Evolutionary conservation across 371 early-diverging fungal genomes (phyloP), one percentile per base, ranked within the genome.

Genomic region (Amoeboaphelidium occidentale): DNA sequence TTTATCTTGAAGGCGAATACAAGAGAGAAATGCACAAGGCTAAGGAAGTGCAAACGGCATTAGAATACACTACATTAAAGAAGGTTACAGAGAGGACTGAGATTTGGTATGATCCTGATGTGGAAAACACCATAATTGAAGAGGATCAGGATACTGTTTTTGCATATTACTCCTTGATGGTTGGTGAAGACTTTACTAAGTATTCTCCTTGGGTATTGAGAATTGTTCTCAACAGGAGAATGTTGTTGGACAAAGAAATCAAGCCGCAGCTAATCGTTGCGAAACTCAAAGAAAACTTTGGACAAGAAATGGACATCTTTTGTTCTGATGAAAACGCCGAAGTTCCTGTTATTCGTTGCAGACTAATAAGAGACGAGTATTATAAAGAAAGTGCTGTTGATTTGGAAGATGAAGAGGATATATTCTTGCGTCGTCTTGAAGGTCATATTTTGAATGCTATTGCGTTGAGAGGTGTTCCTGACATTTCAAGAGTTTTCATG

Each of bases 81-180:
- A 75, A 80, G 55, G 69, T 97, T 13, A 84, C 90, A 12, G 61
- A 75, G 10, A 65, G 68, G 20, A 78, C 91, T 3, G 89, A 96
- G 70, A 91, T 98, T 55, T 80, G 82, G 63, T 99, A 97, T 62
- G 99, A 99, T 58, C 98, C 98, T 2, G 84, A 85, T 50, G 81
- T 86, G 23, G 66, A 50, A 32, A 69, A 78, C 53, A 81, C 94
- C 2, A 67, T 79, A 49, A 82, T 88, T 54, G 82, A 80, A 53
- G 85, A 85, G 55, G 99, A 98, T 68, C 70, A 66, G 49, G 92
- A 94, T 44, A 84, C 97, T 61, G 88, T 94, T 51, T 69, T 79
- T 50, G 71, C 82, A 14, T 92, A 86, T 70, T 83, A 76, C 57
- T 81, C 80, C 51, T 73, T 91, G 61, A 81, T 84, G 55, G 87